Conservation (phyloP, 2,329 filamentous ascomycete genomes). For the Blastomyces gilchristii region DNA sequence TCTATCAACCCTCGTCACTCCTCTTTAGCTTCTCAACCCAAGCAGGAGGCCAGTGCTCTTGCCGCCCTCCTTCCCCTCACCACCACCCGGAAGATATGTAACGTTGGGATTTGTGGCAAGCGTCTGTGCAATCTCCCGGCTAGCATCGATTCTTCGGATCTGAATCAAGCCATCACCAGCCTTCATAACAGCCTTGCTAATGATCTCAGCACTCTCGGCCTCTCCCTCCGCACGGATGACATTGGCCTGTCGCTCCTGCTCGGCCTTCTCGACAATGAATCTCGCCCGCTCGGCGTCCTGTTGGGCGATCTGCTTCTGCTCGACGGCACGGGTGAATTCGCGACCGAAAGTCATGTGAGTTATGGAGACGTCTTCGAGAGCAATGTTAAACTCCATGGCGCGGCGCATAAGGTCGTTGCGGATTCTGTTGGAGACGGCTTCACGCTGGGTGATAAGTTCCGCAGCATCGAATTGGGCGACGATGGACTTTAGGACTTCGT, state of each 20-base stretch:
- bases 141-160: conserved; percentile 95
- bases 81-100: conserved; percentile 76
- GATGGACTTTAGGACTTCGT: conserved; percentile 97
- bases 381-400: conserved; percentile 96
- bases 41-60: conserved; percentile 58
- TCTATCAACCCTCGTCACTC: background rate
- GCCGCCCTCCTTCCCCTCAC: conserved; percentile 44
- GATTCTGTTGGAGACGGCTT: conserved; percentile 92
- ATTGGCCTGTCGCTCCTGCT: conserved; percentile 97
- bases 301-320: conserved; percentile 99
- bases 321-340: conserved; percentile 96
- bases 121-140: conserved; percentile 87
- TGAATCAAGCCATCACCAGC: conserved; percentile 84
- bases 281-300: conserved; percentile 95
- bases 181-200: conserved; percentile 87
- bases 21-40: conserved; percentile 44
- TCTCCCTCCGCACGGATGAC: conserved; percentile 98
- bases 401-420: conserved; percentile 83
- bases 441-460: conserved; percentile 96
- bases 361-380: conserved; percentile 95
- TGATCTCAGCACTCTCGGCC: conserved; percentile 91
- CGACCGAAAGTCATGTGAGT: conserved; percentile 99
- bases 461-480: conserved; percentile 98
- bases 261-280: conserved; percentile 97
- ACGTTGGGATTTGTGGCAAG: conserved; percentile 88